Conservation (phyloP, 1,284 basidiomycete species). For the Cutaneotrichosporon spelunceum region DNA sequence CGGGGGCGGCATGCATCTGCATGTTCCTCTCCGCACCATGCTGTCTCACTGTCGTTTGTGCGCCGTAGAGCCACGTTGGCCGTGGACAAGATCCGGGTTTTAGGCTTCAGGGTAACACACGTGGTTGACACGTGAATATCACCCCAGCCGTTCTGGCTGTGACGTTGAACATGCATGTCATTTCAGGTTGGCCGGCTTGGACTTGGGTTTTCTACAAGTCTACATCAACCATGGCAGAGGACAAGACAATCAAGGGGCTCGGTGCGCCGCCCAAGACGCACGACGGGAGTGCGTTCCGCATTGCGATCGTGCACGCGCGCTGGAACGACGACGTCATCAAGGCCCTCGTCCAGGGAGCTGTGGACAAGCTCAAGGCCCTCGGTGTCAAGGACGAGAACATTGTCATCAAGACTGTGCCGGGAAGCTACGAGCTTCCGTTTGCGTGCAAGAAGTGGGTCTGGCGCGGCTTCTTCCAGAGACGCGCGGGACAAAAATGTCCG, state of each 20-base stretch:
- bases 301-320: constrained; percentile 87
- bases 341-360: constrained; percentile 71
- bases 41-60: too few species aligned
- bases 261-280: constrained; percentile 60
- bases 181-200: too few species aligned
- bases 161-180: background rate
- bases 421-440: constrained; percentile 88
- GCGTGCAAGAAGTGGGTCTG: constrained; percentile 67
- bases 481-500: too few species aligned
- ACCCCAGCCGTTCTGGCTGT: background rate
- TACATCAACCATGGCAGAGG: constrained; percentile 37
- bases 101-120: background rate
- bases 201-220: background rate
- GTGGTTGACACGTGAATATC: background rate
- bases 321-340: constrained; percentile 89
- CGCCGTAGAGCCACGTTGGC: too few species aligned
- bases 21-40: too few species aligned
- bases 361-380: constrained; percentile 70
- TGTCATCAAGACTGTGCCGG: constrained; percentile 85
- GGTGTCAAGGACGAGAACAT: constrained; percentile 91
- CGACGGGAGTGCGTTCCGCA: constrained; percentile 73
- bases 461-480: too few species aligned
- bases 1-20: too few species aligned
- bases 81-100: background rate
- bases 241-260: constrained; percentile 68